A percentile compares a stretch with the other conserved stretches of the same genome.
Evolutionary conservation across 805 yeast species (phyloP).

Genomic region (Cyberlindnera sargentensis): DNA sequence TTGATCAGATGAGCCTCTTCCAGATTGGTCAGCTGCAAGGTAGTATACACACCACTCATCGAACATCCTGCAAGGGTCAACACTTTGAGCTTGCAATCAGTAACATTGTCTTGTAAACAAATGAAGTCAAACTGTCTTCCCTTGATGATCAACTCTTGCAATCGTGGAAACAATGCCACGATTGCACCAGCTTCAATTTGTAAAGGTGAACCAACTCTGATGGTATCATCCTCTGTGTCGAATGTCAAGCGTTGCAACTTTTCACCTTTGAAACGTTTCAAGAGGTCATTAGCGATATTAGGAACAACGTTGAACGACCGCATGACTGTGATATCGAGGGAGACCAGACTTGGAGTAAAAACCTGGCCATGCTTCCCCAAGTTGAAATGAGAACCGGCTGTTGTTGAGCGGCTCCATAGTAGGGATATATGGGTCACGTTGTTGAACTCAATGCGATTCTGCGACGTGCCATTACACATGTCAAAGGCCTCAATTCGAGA

Average conservation of each 20-base stretch:
- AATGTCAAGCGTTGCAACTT: not conserved
- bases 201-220: not conserved
- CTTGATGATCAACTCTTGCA: not conserved
- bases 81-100: not conserved
- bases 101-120: not conserved
- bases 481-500: too few species aligned
- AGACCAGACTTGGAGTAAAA: too few species aligned
- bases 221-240: not conserved
- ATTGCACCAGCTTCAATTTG: not conserved
- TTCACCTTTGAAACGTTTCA: too few species aligned
- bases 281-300: too few species aligned
- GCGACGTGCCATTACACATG: too few species aligned
- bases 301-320: too few species aligned
- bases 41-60: not conserved
- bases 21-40: not conserved
- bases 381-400: too few species aligned
- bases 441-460: too few species aligned
- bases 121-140: not conserved
- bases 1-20: not conserved
- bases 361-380: too few species aligned
- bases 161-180: not conserved
- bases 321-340: too few species aligned
- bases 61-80: not conserved
- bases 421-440: too few species aligned
- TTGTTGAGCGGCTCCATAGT: too few species aligned